Base-by-base conservation (phyloP, 768 basidiomycete species). In the Epithele typhae region DNA sequence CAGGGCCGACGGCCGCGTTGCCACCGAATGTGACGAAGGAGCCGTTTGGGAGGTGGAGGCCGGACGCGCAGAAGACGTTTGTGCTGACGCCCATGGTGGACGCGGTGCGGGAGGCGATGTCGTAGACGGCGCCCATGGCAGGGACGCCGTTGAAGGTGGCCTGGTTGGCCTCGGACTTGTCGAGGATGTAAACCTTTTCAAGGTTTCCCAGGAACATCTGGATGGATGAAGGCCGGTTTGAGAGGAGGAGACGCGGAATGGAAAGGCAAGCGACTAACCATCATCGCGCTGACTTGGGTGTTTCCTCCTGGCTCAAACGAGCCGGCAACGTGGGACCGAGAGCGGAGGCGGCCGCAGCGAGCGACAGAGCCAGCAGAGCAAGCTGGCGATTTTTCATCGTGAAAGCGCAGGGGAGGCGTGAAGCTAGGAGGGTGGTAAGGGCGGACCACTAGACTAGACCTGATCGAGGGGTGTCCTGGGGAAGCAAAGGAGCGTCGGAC, bases 161-260 rank as follows among this genome's bases (percentile, higher is more conserved):
- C 2, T 73, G 72, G 60, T 93, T 92, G 25, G 78, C 79, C 61
- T 92, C 89, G 1, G 83, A 80, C 69, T 96, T 96, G 72, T 96
- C 92, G n/a, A 93, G 68, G 18, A 93, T 86, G 66, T 93, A 94
- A 25, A 94, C 85, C 62, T 82, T 89, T 54, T 89, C 70, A 6
- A 76, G 69, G 52, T 84, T 87, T 24, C 87, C 90, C 42, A 92
- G 67, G 63, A 92, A 90, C 78, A 87, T 80, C 87, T 86, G 35
- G 30, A 22, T 15, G 18, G 18, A 25, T 18, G 34, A 1, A 30
- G 30, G 17, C n/a, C n/a, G 37, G 15, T 37, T 34, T 33, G 45
- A 43, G 22, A n/a, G 38, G 33, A 40, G 48, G 21, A 21, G 39
- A 41, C 18, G 30, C 25, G 21, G 45, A 33, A 23, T 27, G 36